Base-by-base conservation (phyloP, 208 protist genomes). In the Trypanosoma caninum region DNA sequence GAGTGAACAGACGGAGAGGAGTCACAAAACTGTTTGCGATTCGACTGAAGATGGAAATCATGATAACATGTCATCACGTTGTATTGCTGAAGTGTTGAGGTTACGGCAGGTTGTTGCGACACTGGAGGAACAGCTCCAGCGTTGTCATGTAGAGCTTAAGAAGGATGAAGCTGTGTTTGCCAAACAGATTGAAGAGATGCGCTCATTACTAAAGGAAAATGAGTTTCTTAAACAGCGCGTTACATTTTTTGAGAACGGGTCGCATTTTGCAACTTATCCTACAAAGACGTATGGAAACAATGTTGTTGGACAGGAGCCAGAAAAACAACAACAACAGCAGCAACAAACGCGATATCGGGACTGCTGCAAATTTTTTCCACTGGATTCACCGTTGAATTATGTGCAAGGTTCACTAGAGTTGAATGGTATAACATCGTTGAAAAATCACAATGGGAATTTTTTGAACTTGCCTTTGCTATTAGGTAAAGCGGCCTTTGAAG, bases 151-250 rank as follows among this genome's bases (percentile, higher is more conserved):
- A 45, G 89, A 93, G 65, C 59, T 95, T 23, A 65, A 69, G 31
- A 83, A 78, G 35, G 89, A 95, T 37, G 80, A 84, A 37, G 30
- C 25, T n/a, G 77, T 86, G n/a, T 95, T 95, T 59, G 62, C 76
- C 9, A 65, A 70, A 22, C 83, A 95, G 48, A 88, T 92, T 18
- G 18, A 59, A 9, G 75, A 74, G 1, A 80, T 88, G 64, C 48
- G 82, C 58, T 56, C 37, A 20, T 58, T 93, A 1, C 40, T 81
- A n/a, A 23, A 64, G 8, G 76, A 87, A 22, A 92, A 91, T 52
- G 62, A 65, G 23, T 45, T 33, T 23, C 53, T 91, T 55, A 53
- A 62, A 37, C 33, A 40, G 27, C 46, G 61, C 6, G 61, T 69
- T 7, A 20, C 50, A n/a, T 71, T 60, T 34, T 53, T 69, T 23